Percentiles rank a stretch among this genome's conserved stretches.
phyloP scores from a whole-genome alignment of 2,329 filamentous ascomycete genomes.

The Apiospora sp. region DNA sequence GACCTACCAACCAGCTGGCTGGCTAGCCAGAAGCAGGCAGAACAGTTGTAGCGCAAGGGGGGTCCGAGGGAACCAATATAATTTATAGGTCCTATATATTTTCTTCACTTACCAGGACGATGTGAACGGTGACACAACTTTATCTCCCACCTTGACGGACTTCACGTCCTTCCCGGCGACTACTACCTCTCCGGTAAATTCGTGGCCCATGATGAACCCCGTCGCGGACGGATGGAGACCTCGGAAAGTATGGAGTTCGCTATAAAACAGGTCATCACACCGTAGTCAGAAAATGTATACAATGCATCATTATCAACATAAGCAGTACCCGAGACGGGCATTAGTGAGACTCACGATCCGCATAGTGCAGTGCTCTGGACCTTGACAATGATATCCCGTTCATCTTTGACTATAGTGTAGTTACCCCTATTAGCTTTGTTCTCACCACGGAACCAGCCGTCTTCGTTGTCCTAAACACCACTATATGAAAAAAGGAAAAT shows the following conservation, averaged over 20 bases:
- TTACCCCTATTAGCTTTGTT: constrained; percentile 31
- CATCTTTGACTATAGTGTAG: constrained; percentile 62
- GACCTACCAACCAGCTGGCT: background rate
- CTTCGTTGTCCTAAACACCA: background rate
- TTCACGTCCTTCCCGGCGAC: constrained; percentile 73
- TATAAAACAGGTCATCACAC: constrained; percentile 42
- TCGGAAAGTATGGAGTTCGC: constrained; percentile 86
- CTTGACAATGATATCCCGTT: constrained; percentile 82
- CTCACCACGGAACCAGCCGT: background rate
- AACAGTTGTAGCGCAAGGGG: background rate
- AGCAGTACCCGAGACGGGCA: background rate
- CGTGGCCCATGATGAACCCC: constrained; percentile 78
- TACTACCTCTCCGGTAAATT: constrained; percentile 81
- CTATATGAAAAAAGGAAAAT: background rate
- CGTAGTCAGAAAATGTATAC: background rate
- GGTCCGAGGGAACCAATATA: no score
- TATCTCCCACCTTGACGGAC: constrained; percentile 76
- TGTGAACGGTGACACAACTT: constrained; percentile 85
- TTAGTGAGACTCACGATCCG: constrained; percentile 71
- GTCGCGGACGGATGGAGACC: constrained; percentile 77
- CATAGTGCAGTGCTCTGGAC: constrained; percentile 86
- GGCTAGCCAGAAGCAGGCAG: background rate
- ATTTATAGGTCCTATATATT: no score
- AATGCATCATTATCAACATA: background rate
- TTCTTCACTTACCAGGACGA: constrained; percentile 70